phyloP scores from a whole-genome alignment of 257 asterid species.

The Solanum bulbocastanum region DNA sequence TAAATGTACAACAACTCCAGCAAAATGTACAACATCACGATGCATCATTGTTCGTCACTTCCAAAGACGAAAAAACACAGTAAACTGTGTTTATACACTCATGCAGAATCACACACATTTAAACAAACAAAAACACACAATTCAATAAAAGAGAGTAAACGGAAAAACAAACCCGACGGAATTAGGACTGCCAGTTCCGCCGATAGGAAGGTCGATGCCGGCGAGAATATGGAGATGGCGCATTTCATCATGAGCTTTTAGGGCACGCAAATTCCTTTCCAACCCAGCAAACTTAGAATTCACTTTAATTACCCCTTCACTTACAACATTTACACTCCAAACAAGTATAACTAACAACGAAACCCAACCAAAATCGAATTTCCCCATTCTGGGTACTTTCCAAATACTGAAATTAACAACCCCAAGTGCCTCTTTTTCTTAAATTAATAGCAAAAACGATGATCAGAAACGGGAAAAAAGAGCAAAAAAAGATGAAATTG shows the following conservation, averaged over 20 bases:
- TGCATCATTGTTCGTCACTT: not conserved
- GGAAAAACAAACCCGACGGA: conserved; percentile 54
- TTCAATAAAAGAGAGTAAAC: not conserved
- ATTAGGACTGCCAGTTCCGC: conserved; percentile 92
- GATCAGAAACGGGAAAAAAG: not conserved
- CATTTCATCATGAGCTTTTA: conserved; percentile 75
- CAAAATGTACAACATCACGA: not conserved
- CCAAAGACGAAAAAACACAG: not conserved
- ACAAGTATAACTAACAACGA: not conserved
- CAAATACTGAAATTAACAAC: not conserved
- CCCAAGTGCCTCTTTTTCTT: not conserved
- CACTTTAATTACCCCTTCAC: conserved; percentile 50
- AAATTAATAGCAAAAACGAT: not conserved
- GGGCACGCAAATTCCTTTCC: conserved; percentile 57
- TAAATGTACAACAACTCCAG: not conserved
- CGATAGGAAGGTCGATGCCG: conserved; percentile 96
- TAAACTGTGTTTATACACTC: not conserved
- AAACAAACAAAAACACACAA: not conserved
- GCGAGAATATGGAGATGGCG: conserved; percentile 73
- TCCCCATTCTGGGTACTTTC: not conserved
- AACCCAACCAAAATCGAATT: not conserved
- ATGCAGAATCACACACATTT: not conserved
- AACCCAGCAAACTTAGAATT: conserved; percentile 70
- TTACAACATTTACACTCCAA: not conserved
- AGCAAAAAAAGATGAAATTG: not conserved